Base-by-base conservation (phyloP, 2,329 filamentous ascomycete genomes). In the Talaromyces sp. region DNA sequence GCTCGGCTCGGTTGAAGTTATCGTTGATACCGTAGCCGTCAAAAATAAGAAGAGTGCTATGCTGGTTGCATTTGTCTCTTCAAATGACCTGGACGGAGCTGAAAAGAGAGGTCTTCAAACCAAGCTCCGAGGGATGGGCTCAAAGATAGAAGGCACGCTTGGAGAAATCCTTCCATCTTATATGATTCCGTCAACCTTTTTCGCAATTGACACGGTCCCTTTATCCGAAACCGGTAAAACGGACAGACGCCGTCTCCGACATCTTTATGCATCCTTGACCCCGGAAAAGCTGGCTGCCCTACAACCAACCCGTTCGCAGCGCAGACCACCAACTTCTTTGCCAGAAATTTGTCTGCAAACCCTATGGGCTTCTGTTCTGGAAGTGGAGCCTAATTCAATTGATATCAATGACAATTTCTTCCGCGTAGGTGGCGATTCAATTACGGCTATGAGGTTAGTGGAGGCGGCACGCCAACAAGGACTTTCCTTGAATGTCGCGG, bases 381-480 rank as follows among this genome's bases (percentile, higher is more conserved):
- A 63, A 5, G 27, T 71, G n/a, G 55, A 64, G 1, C 9, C 63
- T 4, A 63, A 65, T 9, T 53, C 59, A 19, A 65, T 70, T 49
- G 57, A 65, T 11, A 39, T 64, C 5, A 65, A 68, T 25, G 66
- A 70, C 19, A 68, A 66, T 44, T 74, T 74, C 62, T 71, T 74
- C 52, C 62, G 65, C n/a, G 57, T 72, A 4, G 72, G 72, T n/a
- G 67, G 67, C 6, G 67, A 69, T 49, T 68, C 67, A 4, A 60
- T 69, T 51, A 25, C 58, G n/a, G 67, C 67, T 17, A 69, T 70
- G 65, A 59, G 57, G 47, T 27, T 70, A 13, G 65, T 65, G 33
- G 57, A 33, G 13, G 30, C 30, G 27, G 53, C 61, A 27, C 36
- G 57, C 7, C 33, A 60, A 52, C 28, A 52, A 17, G 58, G 44